Evolutionary conservation across 2,329 filamentous ascomycete genomes (phyloP).

Genomic region (Fusarium buxicola): DNA sequence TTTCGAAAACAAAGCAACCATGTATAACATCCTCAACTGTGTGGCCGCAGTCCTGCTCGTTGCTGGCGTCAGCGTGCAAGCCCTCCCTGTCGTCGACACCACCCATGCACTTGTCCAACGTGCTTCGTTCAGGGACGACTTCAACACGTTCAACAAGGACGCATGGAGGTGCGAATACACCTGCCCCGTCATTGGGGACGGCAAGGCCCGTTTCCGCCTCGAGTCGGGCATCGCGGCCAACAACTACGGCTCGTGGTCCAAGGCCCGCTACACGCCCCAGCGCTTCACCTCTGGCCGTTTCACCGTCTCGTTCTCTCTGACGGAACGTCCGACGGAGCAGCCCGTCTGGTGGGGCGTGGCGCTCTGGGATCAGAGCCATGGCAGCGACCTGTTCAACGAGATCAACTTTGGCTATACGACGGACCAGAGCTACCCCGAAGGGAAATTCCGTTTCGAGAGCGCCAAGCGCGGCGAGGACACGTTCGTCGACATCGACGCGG

Average conservation of each 20-base stretch:
- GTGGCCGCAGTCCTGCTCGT: conserved; percentile 6
- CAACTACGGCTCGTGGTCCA: conserved; percentile 33
- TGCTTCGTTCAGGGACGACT: conserved; percentile 25
- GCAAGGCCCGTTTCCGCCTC: conserved; percentile 28
- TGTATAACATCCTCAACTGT: too few relatives aligned
- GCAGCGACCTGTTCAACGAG: conserved; percentile 26
- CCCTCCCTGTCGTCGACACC: not conserved
- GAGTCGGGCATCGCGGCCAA: conserved; percentile 9
- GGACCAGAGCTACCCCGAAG: conserved; percentile 13
- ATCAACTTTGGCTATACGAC: conserved; percentile 41
- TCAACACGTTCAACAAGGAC: conserved; percentile 15
- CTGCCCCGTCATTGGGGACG: conserved; percentile 32
- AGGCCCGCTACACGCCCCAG: conserved; percentile 23
- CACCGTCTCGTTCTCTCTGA: conserved; percentile 28
- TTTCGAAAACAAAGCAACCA: too few relatives aligned
- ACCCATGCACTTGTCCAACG: not conserved
- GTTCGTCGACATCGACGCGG: conserved; percentile 20
- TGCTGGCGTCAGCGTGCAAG: conserved; percentile 4
- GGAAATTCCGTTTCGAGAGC: conserved; percentile 29
- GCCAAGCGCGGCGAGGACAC: conserved; percentile 7
- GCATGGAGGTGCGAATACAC: conserved; percentile 32
- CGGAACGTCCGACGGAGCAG: conserved; percentile 12
- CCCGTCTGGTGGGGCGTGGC: conserved; percentile 39
- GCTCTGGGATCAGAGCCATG: conserved; percentile 21
- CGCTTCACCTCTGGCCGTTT: conserved; percentile 32